Base-by-base conservation (phyloP, 2,329 filamentous ascomycete genomes). In the Botrytis porri region DNA sequence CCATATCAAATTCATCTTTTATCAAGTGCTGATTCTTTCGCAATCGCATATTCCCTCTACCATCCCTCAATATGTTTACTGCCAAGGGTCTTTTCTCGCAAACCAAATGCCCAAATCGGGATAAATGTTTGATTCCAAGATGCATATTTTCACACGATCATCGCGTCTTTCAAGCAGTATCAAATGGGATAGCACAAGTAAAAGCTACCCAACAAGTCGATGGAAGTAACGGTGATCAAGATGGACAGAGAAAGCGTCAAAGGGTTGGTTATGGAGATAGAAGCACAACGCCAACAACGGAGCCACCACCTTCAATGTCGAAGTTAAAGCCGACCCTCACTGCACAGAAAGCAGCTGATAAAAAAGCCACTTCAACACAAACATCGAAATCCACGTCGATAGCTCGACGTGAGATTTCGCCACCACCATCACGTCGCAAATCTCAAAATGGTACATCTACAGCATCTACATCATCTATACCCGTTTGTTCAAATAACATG, bases 201-300 rank as follows among this genome's bases (percentile, higher is more conserved):
- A 45, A 69, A 4, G 10, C 43, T 39, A n/a, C 32, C 25, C 29
- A 32, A 35, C 29, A 51, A 59, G 20, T 12, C 57, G 41, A 61
- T 43, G 37, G 9, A 29, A 29, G 59, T 37, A 43, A 75, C 65
- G 77, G 75, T 57, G 77, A 76, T 73, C 79, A 82, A 57, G 79
- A 81, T 73, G 78, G 76, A n/a, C 79, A 77, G 69, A 75, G 80
- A 69, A 82, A 82, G 73, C 79, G 80, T 64, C 77, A 75, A 63
- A 82, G 78, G 69, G 59, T 78, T 63, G 75, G 73, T n/a, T 69
- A 74, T 62, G 75, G 73, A 9, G 70, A 73, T 29, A 45, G 70
- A 29, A 70, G 35, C 29, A 45, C 65, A 45, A 57, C 41, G n/a
- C 39, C 41, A 43, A 73, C 45, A 32, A 57, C 22, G 37, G 61